Base-by-base conservation (phyloP, 2,329 filamentous ascomycete species). In the Ceratocystis eucalypticola region DNA sequence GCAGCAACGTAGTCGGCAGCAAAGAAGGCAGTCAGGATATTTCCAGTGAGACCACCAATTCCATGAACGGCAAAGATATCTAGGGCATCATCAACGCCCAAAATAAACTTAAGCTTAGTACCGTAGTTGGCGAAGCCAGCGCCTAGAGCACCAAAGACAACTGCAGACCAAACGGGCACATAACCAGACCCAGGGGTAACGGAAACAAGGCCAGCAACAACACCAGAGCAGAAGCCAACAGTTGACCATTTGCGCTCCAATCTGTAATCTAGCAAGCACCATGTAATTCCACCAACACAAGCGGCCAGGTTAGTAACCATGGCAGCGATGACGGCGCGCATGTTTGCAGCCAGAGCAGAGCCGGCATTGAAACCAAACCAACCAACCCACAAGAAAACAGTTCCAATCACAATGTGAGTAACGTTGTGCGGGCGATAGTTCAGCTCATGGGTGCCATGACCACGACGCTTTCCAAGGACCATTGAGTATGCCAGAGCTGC, bases 361-460 rank as follows among this genome's bases (percentile, higher is more conserved):
- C 91, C 91, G 62, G 89, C 90, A 72, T 96, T 96, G 84, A 96
- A 96, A 61, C 91, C 91, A 72, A 96, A 95, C 91, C 91, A 96
- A 65, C 91, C 91, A 17, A 96, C 88, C 91, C 91, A 96, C 17
- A 96, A 85, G 77, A 96, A 96, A 61, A 96, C 90, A 2, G 91
- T 96, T 37, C 91, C 91, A 66, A 95, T 88, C 64, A 96, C 90
- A 71, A 96, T 91, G 74, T 95, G 89, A 3, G 91, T 94, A 61
- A 95, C 90, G 72, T 96, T 96, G 79, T 96, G 91, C 8, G 91
- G 91, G 63, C 91, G 88, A 76, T 93, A 96, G 78, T 95, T 95
- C 71, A 96, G 80, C 75, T 93, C 89, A 73, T 91, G 87, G 33
- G 90, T 95, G 62, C 89, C 89, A 74, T 95, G 89, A 25, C 91